Base-by-base conservation (phyloP, 2,329 filamentous ascomycete species). In the Pseudopithomyces maydicus region DNA sequence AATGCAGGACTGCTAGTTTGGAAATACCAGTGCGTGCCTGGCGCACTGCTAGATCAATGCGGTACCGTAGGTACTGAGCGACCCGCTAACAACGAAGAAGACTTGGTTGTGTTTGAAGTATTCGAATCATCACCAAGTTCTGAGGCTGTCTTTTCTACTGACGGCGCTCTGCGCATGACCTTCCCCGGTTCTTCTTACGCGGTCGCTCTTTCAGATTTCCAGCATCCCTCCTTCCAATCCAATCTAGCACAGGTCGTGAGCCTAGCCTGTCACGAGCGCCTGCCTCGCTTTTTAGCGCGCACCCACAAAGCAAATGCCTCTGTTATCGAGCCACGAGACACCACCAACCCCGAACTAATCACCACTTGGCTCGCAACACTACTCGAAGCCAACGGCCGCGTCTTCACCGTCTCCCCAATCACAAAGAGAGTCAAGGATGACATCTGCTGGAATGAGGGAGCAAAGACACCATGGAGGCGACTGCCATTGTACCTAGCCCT, bases 391-490 rank as follows among this genome's bases (percentile, higher is more conserved):
- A 77, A 83, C 6, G 88, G 88, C 0, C 54, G 65, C 0, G 61
- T 74, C 0, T 56, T 76, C 0, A 52, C 71, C 0, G 72, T 80
- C 0, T 61, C 73, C 0, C 22, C 77, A 0, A 66, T 89, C 1
- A 75, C 76, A 0, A 91, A 91, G 66, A 78, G 82, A 2, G 80
- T 90, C 0, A 79, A 85, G 0, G 88, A 90, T 48, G 86, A 89
- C n/a, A 81, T 89, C 0, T 79, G 78, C 12, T 81, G 84, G 68
- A 66, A 73, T 0, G 67, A 80, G 0, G 26, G 26, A 29, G 76
- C 79, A 0, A 70, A 79, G 1, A 67, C 77, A 0, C 87, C 87
- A 0, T 91, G 88, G 88, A 79, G 88, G 17, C 77, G 89, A 36
- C 82, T 81, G 1, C 81, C 88, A 0, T 80, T 84, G 49, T 91